Evolutionary conservation across 176 grass and related monocot genomes (phyloP), one percentile per base, ranked within the genome.

Genomic region (Bothriochloa decipiens): DNA sequence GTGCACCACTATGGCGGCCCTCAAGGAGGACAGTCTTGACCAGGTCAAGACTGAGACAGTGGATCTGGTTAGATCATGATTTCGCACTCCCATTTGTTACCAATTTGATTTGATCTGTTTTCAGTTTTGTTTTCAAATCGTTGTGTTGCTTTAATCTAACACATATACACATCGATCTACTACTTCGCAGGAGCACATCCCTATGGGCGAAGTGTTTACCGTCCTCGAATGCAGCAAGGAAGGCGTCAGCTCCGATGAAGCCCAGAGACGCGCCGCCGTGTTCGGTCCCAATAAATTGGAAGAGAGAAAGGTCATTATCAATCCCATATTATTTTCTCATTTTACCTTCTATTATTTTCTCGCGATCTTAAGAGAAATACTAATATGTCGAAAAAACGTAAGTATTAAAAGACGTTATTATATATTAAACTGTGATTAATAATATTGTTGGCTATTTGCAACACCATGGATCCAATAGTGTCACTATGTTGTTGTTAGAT

Each of bases 201-300:
- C 91, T 1, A 43, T 99, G 23, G 90, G 89, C 45, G 93, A 99
- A 79, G 88, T 99, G 3, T 91, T 99, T 52, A 35, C 87, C n/a
- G 73, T 67, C 22, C 88, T 99, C 28, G 78, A 84, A 60, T 96
- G 91, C 84, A 74, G 37, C 74, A 33, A 0, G 13, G 46, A 86
- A 74, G 96, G 96, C 16, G 89, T 99, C 40, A 50, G 83, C n/a
- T n/a, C 75, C 15, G 49, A 64, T 11, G 87, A 99, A 28, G 93
- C 78, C 7, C 0, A 81, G 53, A 43, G 4, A 7, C 96, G 93
- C 42, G 43, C 79, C 22, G 9, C 43, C 52, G 40, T 94, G 62
- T 99, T 96, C 62, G 96, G 96, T 9, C 89, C 82, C 60, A 99
- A 99, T 84, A 99, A 96, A 14, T 70, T 99, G 17, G 93, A 99